These are phyloP conservation scores for Chaetomium fimeti DNA, from an alignment of 495 filamentous ascomycete species.

Conservation along the genomic window DNA sequence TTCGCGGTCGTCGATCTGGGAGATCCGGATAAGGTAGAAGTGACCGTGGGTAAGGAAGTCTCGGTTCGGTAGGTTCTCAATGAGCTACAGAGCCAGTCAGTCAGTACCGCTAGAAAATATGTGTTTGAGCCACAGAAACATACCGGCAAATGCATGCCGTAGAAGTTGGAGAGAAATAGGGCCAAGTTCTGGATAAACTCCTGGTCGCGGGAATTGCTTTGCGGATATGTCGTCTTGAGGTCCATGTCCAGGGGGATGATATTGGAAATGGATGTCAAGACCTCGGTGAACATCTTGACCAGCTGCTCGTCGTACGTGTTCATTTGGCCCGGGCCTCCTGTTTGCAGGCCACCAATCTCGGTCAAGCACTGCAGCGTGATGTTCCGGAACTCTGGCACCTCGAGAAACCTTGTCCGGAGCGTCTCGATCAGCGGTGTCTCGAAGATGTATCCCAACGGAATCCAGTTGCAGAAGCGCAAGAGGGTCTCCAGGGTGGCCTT, in stretches of 20 bases:
- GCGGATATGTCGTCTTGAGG: slow-evolving; percentile 81
- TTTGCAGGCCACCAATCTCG: slow-evolving; percentile 91
- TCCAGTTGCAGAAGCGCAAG: slow-evolving; percentile 97
- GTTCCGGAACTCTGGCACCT: slow-evolving; percentile 90
- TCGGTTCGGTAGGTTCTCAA: slow-evolving; percentile 91
- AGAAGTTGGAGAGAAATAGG: slow-evolving; percentile 94
- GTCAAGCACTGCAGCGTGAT: slow-evolving; percentile 95
- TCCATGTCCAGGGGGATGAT: slow-evolving; percentile 89
- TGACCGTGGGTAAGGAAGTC: slow-evolving; percentile 94
- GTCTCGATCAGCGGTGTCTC: slow-evolving; percentile 97
- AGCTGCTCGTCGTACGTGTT: slow-evolving; percentile 90
- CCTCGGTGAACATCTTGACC: slow-evolving; percentile 95
- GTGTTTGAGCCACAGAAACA: slow-evolving; percentile 37
- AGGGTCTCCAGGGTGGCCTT: slow-evolving; percentile 94
- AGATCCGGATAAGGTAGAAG: slow-evolving; percentile 96
- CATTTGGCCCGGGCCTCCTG: slow-evolving; percentile 57
- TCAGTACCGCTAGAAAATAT: slow-evolving; percentile 1
- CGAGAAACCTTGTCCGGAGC: slow-evolving; percentile 81
- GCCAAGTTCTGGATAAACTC: slow-evolving; percentile 97
- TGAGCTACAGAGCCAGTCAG: slow-evolving; percentile 59
- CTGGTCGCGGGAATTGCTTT: slow-evolving; percentile 89
- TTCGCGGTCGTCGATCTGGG: slow-evolving; percentile 96
- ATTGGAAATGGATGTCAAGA: slow-evolving; percentile 79
- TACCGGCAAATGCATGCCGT: slow-evolving; percentile 84
- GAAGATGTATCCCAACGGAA: slow-evolving; percentile 96